A percentile compares a stretch with the other conserved stretches of the same genome.
These are phyloP conservation scores for Fusarium secorum DNA, from an alignment of 2,329 filamentous ascomycete species.

Conservation along the genomic window DNA sequence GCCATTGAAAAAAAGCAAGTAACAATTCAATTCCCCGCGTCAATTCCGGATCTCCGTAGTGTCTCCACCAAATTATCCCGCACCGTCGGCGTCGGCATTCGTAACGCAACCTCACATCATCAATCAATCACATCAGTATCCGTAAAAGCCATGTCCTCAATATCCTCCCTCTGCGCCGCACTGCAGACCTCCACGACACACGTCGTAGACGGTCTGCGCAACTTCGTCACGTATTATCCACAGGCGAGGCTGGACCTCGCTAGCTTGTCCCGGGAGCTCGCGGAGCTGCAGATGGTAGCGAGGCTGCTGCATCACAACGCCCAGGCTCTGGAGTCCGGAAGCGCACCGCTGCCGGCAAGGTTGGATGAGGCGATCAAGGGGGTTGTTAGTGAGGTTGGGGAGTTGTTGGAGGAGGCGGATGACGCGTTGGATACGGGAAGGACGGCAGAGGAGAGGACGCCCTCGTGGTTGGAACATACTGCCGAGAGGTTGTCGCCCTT, in stretches of 20 bases:
- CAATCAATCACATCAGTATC: background rate
- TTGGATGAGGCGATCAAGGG: slow-evolving; percentile 23
- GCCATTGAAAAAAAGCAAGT: background rate
- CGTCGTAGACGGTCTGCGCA: slow-evolving; percentile 33
- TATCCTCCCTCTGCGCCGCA: slow-evolving; percentile 32
- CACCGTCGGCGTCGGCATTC: background rate
- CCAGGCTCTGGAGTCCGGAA: slow-evolving; percentile 21
- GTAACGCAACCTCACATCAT: slow-evolving; percentile 11
- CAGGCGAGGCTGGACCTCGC: slow-evolving; percentile 37
- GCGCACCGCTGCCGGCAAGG: slow-evolving; percentile 14
- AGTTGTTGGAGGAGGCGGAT: slow-evolving; percentile 34
- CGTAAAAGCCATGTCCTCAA: background rate
- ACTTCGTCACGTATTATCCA: slow-evolving; percentile 38
- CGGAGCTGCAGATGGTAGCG: slow-evolving; percentile 40
- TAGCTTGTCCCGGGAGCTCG: slow-evolving; percentile 40
- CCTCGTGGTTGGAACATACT: slow-evolving; percentile 36
- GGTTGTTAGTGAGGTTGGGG: slow-evolving; percentile 29
- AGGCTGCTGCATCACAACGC: slow-evolving; percentile 39
- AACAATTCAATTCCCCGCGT: background rate
- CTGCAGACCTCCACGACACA: slow-evolving; percentile 32
- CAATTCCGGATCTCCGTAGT: slow-evolving; percentile 10
- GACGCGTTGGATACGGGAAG: slow-evolving; percentile 32
- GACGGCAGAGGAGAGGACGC: slow-evolving; percentile 16
- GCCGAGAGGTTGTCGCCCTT: slow-evolving; percentile 35
- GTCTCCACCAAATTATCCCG: slow-evolving; percentile 27